Evolutionary conservation across 2,329 filamentous ascomycete species (phyloP), one percentile per base, ranked within the genome.

Genomic region (Trichoderma lentiforme): DNA sequence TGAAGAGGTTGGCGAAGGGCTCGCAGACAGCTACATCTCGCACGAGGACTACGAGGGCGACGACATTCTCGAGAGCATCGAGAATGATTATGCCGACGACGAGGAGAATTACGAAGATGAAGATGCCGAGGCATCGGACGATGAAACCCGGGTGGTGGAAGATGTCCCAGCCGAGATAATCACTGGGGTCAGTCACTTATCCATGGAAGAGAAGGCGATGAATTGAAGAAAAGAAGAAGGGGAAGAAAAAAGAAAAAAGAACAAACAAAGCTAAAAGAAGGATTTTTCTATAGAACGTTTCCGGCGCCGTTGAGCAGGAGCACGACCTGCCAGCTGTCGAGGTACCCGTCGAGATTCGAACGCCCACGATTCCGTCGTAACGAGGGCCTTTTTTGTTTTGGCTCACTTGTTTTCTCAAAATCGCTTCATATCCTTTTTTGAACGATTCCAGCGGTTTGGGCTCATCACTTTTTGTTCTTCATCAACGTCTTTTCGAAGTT

Each of bases 111-210:
- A 77, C 21, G 76, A 76, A 24, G 78, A 77, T 43, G 72, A 77
- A 65, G 70, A 73, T 70, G 66, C 75, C 56, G 71, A 75, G 63
- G 70, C 66, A 63, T 64, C 73, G 21, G 66, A 34, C 15, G 70
- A 73, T 12, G 66, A 74, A 70, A 74, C 76, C 18, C 67, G 75
- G 57, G 67, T 81, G 28, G 78, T 83, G 6, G 80, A 84, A 73
- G 89, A 90, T 74, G 70, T 84, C 12, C 81, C 83, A 69, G 89
- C 87, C 3, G 88, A 90, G 78, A 75, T 89, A 32, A 90, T 90
- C 69, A 90, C 88, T 21, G 89, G 89, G 70, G 79, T 91, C 80
- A 84, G 85, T 80, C 83, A 87, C 73, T 78, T 90, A 66, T 82
- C 83, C 66, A 74, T 88, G 43, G 84, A 86, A 72, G 83, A 83